These are phyloP conservation scores for Pleurotus cornucopiae DNA, from an alignment of 768 basidiomycete genomes.

Conservation along the genomic window DNA sequence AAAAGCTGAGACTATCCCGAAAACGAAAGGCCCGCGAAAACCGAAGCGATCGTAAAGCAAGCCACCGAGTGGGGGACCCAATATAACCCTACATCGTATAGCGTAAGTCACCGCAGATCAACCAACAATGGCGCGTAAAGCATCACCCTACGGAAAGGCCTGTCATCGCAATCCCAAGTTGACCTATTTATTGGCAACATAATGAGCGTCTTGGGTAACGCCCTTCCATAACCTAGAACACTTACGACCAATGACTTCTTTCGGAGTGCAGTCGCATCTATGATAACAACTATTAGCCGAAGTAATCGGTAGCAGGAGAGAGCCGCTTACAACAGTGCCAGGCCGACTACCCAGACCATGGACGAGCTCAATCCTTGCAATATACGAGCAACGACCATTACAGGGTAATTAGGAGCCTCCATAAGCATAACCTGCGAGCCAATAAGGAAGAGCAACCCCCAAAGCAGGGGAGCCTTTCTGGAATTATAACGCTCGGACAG, in stretches of 20 bases:
- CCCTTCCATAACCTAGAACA: slow-evolving; percentile 4
- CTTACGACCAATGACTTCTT: slow-evolving; percentile 45
- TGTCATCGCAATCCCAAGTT: slow-evolving; percentile 58
- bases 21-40: slow-evolving; percentile 58
- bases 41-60: slow-evolving; percentile 49
- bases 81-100: not conserved
- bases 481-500: slow-evolving; percentile 47
- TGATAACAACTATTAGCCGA: not conserved
- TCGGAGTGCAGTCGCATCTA: slow-evolving; percentile 56
- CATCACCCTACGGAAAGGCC: slow-evolving; percentile 52
- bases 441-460: slow-evolving; percentile 46
- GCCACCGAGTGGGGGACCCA: slow-evolving; percentile 59
- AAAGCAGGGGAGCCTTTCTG: slow-evolving; percentile 43
- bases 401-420: slow-evolving; percentile 52
- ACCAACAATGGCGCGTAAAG: too few species aligned
- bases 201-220: not conserved
- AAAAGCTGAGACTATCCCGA: slow-evolving; percentile 39
- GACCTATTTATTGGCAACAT: slow-evolving; percentile 31
- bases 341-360: slow-evolving; percentile 59
- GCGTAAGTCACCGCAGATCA: too few species aligned
- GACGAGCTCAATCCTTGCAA: slow-evolving; percentile 59
- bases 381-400: slow-evolving; percentile 57
- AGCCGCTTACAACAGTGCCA: slow-evolving; percentile 49
- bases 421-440: slow-evolving; percentile 58
- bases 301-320: not conserved